phyloP scores from a whole-genome alignment of 1,139 yeast species.

The Schwanniomyces etchellsii region DNA sequence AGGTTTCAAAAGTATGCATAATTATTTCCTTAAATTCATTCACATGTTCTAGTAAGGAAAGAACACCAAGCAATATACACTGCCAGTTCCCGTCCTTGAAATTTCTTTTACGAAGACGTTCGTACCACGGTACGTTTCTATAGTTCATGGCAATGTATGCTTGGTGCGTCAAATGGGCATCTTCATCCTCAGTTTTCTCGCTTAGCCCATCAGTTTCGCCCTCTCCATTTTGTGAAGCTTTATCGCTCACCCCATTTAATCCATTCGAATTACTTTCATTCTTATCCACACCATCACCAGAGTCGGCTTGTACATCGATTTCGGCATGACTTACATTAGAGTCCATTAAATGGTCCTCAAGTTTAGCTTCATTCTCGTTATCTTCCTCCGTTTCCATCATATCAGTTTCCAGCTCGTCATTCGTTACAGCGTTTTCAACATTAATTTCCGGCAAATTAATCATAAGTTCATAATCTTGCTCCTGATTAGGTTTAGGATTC shows the following conservation, averaged over 20 bases:
- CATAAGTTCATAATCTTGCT: slow-evolving; percentile 3
- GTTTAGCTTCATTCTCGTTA: slow-evolving; percentile 8
- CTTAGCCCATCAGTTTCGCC: slow-evolving; percentile 12
- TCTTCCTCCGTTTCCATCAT: slow-evolving; percentile 4
- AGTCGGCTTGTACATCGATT: slow-evolving; percentile 6
- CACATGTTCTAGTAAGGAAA: slow-evolving; percentile 55
- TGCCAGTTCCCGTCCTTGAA: slow-evolving; percentile 89
- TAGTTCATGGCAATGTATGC: slow-evolving; percentile 56
- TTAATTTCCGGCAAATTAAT: slow-evolving; percentile 10
- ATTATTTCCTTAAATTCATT: slow-evolving; percentile 48
- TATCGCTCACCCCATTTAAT: slow-evolving; percentile 21
- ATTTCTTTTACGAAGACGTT: slow-evolving; percentile 64
- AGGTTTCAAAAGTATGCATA: slow-evolving; percentile 36
- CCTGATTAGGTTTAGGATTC: slow-evolving; percentile 19
- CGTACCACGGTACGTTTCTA: slow-evolving; percentile 69
- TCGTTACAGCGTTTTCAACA: slow-evolving; percentile 19
- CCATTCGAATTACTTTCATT: slow-evolving; percentile 7
- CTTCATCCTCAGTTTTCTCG: slow-evolving; percentile 11
- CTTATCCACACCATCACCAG: slow-evolving; percentile 13
- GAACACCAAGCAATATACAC: slow-evolving; percentile 64
- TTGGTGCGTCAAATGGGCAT: slow-evolving; percentile 30
- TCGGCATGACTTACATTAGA: slow-evolving; percentile 2
- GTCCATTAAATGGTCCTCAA: slow-evolving; percentile 10
- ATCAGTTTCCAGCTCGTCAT: slow-evolving; percentile 15
- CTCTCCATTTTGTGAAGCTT: slow-evolving; percentile 14